Evolutionary conservation across 192 early-diverging fungal genomes (phyloP).

Genomic region (Coemansia sp.): DNA sequence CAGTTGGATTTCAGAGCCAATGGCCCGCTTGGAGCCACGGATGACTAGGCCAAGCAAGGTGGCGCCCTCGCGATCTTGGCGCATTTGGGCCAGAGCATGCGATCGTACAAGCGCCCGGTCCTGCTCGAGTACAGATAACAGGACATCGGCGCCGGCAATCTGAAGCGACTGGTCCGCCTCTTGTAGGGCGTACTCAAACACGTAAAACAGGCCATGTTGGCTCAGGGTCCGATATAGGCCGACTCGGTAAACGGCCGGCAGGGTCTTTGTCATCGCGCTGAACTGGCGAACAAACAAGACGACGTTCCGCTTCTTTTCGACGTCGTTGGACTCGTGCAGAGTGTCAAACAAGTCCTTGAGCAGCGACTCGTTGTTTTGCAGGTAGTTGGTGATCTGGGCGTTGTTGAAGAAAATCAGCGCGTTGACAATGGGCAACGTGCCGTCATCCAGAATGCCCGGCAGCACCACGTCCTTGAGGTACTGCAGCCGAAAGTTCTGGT

Average conservation of each 20-base stretch:
- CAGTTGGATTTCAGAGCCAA: constrained; percentile 67
- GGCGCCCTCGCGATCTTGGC: constrained; percentile 35
- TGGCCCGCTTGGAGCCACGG: constrained; percentile 62
- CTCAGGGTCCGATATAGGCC: constrained; percentile 71
- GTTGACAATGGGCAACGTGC: constrained; percentile 70
- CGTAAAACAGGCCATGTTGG: constrained; percentile 77
- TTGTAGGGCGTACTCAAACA: constrained; percentile 73
- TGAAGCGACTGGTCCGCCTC: constrained; percentile 61
- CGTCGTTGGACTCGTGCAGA: constrained; percentile 53
- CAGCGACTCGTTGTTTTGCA: constrained; percentile 71
- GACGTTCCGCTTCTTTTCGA: constrained; percentile 71
- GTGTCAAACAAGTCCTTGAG: constrained; percentile 74
- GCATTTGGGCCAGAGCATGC: constrained; percentile 66
- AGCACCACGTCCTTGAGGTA: constrained; percentile 89
- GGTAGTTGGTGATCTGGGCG: constrained; percentile 77
- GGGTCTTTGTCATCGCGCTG: constrained; percentile 71
- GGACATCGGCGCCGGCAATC: constrained; percentile 69
- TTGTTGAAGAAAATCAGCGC: constrained; percentile 83
- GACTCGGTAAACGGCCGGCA: constrained; percentile 64
- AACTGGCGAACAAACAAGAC: constrained; percentile 83
- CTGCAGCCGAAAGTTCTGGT: constrained; percentile 83
- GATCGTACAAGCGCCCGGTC: constrained; percentile 77
- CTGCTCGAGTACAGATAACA: constrained; percentile 75
- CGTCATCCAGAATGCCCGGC: constrained; percentile 76
- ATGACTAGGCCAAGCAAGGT: constrained; percentile 74